Percentiles rank a stretch among this genome's conserved stretches.
Evolutionary conservation across 2,329 filamentous ascomycete species (phyloP).

Genomic region (Penicillium sp.): DNA sequence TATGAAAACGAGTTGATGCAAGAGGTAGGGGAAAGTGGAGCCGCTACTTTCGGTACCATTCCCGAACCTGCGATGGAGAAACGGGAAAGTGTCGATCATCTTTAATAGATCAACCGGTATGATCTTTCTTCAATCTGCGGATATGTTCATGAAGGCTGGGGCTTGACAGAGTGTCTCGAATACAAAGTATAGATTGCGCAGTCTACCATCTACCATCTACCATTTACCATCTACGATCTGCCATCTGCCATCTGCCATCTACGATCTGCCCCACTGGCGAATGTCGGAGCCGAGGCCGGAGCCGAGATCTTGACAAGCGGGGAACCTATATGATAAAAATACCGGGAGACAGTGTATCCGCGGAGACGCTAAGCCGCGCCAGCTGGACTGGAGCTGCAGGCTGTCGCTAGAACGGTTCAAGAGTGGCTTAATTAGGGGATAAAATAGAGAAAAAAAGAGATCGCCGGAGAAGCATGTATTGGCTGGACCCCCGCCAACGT

Average conservation of each 20-base stretch:
- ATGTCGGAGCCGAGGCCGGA: no score
- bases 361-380: not conserved
- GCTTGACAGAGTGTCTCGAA: no score
- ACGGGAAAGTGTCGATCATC: not conserved
- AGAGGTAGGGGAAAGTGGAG: not conserved
- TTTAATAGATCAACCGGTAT: not conserved
- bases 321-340: not conserved
- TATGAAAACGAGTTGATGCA: not conserved
- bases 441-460: not conserved
- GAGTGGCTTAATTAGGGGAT: not conserved
- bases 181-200: no score
- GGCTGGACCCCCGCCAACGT: not conserved
- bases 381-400: not conserved
- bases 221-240: no score
- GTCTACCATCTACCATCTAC: no score
- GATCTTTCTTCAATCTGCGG: not conserved
- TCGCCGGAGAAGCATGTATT: not conserved
- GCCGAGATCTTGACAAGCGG: not conserved
- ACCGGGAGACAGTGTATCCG: not conserved
- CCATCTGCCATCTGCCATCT: not conserved
- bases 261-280: not conserved
- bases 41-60: not conserved
- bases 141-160: no score
- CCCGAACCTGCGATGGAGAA: not conserved
- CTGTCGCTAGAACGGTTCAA: not conserved